Conservation (phyloP, 495 filamentous ascomycete species). For the Thermochaetoides thermophila region DNA sequence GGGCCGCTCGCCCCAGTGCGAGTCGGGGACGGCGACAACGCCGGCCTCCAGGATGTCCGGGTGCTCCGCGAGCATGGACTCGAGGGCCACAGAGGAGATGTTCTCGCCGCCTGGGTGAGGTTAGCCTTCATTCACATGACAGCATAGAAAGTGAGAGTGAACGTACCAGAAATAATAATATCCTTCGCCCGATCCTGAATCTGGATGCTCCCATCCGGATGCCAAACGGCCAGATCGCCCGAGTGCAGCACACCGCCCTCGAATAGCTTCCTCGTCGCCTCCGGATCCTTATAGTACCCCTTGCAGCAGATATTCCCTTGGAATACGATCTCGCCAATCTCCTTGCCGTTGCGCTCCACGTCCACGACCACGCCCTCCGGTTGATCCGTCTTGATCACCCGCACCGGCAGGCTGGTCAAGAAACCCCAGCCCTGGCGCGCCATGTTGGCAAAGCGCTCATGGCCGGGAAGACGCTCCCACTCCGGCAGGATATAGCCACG, state of each 20-base stretch:
- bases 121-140: not conserved
- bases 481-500: slow-evolving; percentile 75
- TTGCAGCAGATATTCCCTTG: slow-evolving; percentile 81
- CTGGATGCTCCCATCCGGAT: slow-evolving; percentile 76
- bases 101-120: slow-evolving; percentile 68
- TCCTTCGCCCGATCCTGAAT: slow-evolving; percentile 92
- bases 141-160: not conserved
- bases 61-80: slow-evolving; percentile 82
- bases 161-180: slow-evolving; percentile 89
- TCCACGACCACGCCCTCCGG: slow-evolving; percentile 51
- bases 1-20: slow-evolving; percentile 86
- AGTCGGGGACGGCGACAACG: slow-evolving; percentile 77
- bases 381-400: slow-evolving; percentile 68
- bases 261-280: slow-evolving; percentile 78
- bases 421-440: slow-evolving; percentile 86
- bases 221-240: slow-evolving; percentile 86
- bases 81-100: slow-evolving; percentile 84
- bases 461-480: slow-evolving; percentile 56
- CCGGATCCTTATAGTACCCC: slow-evolving; percentile 82
- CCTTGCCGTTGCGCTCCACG: slow-evolving; percentile 64
- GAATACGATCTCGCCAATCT: slow-evolving; percentile 91
- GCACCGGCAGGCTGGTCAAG: slow-evolving; percentile 62
- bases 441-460: slow-evolving; percentile 74
- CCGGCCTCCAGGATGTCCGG: slow-evolving; percentile 81
- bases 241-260: slow-evolving; percentile 75